phyloP scores from a whole-genome alignment of 805 yeast genomes.

The Candida silvicultrix region DNA sequence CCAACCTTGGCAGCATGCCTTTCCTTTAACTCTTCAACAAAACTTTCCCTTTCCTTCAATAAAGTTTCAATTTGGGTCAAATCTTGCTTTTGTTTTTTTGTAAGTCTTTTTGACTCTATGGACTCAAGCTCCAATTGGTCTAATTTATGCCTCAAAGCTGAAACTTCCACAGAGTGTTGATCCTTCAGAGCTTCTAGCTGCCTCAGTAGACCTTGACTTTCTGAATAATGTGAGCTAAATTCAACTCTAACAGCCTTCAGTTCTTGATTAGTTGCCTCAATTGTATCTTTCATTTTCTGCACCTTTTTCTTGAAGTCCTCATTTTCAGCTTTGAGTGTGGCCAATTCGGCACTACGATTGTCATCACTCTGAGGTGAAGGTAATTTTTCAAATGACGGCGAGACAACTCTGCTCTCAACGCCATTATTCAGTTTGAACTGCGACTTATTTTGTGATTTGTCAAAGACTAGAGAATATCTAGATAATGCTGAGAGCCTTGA shows the following conservation, averaged over 20 bases:
- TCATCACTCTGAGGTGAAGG: background rate
- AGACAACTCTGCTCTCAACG: background rate
- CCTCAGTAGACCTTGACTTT: conserved; percentile 3
- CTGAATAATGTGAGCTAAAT: conserved; percentile 10
- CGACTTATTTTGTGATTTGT: background rate
- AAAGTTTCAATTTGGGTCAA: background rate
- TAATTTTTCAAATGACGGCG: background rate
- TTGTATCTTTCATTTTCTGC: conserved; percentile 6
- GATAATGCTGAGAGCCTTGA: background rate
- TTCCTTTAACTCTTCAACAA: background rate
- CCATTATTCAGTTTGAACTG: background rate
- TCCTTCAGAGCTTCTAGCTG: conserved; percentile 1
- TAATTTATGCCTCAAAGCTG: background rate
- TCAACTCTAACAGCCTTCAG: conserved; percentile 10
- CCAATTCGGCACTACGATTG: background rate
- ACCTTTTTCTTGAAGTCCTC: conserved; percentile 5
- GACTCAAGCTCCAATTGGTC: background rate
- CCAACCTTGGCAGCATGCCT: background rate
- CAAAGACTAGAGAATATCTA: conserved; percentile 3
- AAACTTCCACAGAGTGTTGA: background rate
- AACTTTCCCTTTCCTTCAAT: background rate
- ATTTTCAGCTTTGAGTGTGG: conserved; percentile 10
- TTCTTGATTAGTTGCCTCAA: conserved; percentile 11
- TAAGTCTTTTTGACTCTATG: background rate
- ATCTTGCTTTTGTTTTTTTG: background rate